A percentile compares a stretch with the other conserved stretches of the same genome.
phyloP scores from a whole-genome alignment of 768 basidiomycete genomes.

The Calocybe indica region DNA sequence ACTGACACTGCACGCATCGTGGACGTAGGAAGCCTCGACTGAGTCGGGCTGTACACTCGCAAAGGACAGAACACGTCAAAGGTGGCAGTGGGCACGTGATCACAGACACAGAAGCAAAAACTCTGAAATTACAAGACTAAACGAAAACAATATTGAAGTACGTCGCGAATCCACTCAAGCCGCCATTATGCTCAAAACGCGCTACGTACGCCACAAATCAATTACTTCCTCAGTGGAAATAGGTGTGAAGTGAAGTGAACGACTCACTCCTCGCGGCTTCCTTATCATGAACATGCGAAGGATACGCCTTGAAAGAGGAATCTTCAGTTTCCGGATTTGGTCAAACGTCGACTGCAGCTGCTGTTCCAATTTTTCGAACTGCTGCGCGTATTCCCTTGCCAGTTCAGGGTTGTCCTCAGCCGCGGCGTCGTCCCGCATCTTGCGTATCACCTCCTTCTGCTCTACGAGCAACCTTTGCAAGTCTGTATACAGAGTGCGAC shows the following conservation, averaged over 20 bases:
- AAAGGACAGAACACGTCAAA: no score
- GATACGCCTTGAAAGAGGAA: slow-evolving; percentile 16
- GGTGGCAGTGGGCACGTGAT: no score
- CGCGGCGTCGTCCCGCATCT: slow-evolving; percentile 9
- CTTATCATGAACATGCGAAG: slow-evolving; percentile 10
- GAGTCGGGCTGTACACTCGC: neutral
- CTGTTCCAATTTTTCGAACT: slow-evolving; percentile 13
- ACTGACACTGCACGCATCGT: slow-evolving; percentile 31
- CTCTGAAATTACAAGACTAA: no score
- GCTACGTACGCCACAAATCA: no score
- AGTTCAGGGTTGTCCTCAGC: slow-evolving; percentile 8
- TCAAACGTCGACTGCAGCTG: slow-evolving; percentile 15
- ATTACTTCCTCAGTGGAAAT: no score
- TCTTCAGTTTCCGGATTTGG: slow-evolving; percentile 15
- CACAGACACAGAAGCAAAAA: no score
- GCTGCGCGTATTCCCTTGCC: slow-evolving; percentile 9
- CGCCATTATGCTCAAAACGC: no score
- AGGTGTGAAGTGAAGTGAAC: neutral
- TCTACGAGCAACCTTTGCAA: slow-evolving; percentile 19
- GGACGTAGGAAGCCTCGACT: slow-evolving; percentile 2
- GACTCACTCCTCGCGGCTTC: slow-evolving; percentile 11
- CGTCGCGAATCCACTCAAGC: no score
- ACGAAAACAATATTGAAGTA: no score
- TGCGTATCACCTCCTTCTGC: slow-evolving; percentile 15
- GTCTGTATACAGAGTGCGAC: slow-evolving; percentile 16